Conservation (phyloP, 1,139 yeast species). For the Diutina sp. region DNA sequence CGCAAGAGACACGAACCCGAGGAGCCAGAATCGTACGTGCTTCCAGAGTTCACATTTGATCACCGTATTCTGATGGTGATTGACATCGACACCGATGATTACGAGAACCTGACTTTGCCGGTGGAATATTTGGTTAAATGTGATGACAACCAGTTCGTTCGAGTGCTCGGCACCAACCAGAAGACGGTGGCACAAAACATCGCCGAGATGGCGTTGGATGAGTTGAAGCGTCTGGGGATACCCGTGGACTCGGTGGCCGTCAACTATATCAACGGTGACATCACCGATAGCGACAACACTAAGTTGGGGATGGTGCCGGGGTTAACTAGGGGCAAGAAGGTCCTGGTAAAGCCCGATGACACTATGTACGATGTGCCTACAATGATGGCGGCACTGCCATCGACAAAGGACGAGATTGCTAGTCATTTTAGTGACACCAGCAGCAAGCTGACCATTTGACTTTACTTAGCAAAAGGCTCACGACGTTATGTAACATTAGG, state of each 20-base stretch:
- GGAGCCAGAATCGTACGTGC: not conserved
- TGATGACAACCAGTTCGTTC: not conserved
- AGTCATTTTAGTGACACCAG: not conserved
- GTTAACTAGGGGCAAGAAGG: not conserved
- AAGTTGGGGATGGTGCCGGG: not conserved
- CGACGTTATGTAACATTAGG: not conserved
- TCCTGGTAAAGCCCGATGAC: not conserved
- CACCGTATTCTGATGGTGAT: slow-evolving; percentile 2
- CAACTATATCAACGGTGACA: not conserved
- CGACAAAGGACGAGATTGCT: not conserved
- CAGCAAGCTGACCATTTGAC: not conserved
- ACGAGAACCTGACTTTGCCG: not conserved
- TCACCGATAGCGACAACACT: not conserved
- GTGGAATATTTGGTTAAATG: slow-evolving; percentile 1
- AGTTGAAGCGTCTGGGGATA: not conserved
- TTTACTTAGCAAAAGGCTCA: not conserved
- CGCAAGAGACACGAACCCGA: not conserved
- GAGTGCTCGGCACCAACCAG: slow-evolving; percentile 1
- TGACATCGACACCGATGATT: not conserved
- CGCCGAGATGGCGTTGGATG: slow-evolving; percentile 2
- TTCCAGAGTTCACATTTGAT: not conserved
- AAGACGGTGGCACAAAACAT: slow-evolving; percentile 2
- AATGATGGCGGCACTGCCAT: not conserved
- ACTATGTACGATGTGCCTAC: not conserved
- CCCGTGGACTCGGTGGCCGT: not conserved